phyloP scores from a whole-genome alignment of 495 filamentous ascomycete species.

The Tuber magnatum region DNA sequence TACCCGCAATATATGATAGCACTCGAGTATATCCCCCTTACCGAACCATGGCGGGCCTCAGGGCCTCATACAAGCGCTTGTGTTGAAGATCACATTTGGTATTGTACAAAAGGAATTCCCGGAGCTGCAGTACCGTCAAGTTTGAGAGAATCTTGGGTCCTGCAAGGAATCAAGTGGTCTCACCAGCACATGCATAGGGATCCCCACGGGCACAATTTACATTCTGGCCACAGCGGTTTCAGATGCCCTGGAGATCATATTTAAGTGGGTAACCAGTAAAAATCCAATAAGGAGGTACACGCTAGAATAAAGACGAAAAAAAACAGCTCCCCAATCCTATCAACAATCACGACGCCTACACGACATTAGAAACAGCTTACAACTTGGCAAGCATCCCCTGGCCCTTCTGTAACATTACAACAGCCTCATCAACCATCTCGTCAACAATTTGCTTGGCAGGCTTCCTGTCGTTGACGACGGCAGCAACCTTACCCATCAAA shows the following conservation, averaged over 20 bases:
- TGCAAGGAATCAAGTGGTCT: background rate
- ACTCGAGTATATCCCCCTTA: too few species aligned
- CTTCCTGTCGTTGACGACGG: slow-evolving; percentile 90
- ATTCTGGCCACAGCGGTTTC: background rate
- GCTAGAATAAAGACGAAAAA: background rate
- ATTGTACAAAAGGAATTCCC: background rate
- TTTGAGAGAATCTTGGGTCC: background rate
- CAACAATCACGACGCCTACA: background rate
- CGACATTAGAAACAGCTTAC: slow-evolving; percentile 5
- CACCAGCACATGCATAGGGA: background rate
- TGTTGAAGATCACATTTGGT: background rate
- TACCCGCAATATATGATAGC: too few species aligned
- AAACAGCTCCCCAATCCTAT: background rate
- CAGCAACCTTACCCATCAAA: slow-evolving; percentile 94
- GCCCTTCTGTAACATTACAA: slow-evolving; percentile 59
- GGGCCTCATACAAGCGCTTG: background rate
- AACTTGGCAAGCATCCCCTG: slow-evolving; percentile 58
- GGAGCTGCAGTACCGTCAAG: background rate
- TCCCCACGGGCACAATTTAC: background rate
- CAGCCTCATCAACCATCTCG: slow-evolving; percentile 83
- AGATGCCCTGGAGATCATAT: background rate
- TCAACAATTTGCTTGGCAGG: slow-evolving; percentile 86
- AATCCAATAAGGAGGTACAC: background rate
- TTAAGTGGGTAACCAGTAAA: background rate
- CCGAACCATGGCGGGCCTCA: background rate